A percentile compares a stretch with the other conserved stretches of the same genome.
Conservation (phyloP, 2,329 filamentous ascomycete genomes). For the Stagonosporopsis chrysanthemi region DNA sequence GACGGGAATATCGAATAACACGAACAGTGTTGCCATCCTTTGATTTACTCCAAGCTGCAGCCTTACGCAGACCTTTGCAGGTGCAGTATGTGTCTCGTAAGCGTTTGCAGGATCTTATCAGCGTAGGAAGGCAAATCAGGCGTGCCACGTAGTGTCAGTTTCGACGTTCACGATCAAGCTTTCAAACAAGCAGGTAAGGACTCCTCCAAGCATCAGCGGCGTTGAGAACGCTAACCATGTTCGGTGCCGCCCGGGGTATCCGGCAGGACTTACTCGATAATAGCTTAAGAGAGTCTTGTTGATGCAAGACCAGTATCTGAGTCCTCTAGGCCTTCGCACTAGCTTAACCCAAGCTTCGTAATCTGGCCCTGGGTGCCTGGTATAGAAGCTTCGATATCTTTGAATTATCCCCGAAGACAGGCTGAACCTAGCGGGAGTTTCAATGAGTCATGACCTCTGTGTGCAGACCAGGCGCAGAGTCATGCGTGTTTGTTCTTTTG, state of each 20-base stretch:
- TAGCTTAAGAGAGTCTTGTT: no score
- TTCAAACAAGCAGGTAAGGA: slow-evolving; percentile 9
- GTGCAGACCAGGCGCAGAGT: no score
- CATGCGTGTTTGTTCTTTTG: no score
- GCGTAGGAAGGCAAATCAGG: not conserved
- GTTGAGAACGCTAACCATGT: slow-evolving; percentile 4
- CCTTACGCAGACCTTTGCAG: not conserved
- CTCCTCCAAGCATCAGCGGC: slow-evolving; percentile 16
- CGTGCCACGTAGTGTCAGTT: not conserved
- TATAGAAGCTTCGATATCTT: not conserved
- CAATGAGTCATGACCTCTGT: no score
- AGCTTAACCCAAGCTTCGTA: not conserved
- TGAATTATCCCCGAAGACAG: no score
- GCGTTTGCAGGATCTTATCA: not conserved
- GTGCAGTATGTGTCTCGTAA: not conserved
- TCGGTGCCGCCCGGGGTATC: not conserved
- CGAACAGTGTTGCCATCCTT: not conserved
- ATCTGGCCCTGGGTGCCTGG: not conserved
- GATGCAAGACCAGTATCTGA: no score
- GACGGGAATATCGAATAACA: slow-evolving; percentile 10
- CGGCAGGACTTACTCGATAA: not conserved
- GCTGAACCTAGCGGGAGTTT: no score
- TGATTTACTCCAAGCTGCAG: not conserved
- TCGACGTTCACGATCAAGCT: slow-evolving; percentile 6
- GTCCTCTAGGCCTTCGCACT: not conserved